Conservation (phyloP, 1,139 yeast species). For the Arxiozyma slooffiae region DNA sequence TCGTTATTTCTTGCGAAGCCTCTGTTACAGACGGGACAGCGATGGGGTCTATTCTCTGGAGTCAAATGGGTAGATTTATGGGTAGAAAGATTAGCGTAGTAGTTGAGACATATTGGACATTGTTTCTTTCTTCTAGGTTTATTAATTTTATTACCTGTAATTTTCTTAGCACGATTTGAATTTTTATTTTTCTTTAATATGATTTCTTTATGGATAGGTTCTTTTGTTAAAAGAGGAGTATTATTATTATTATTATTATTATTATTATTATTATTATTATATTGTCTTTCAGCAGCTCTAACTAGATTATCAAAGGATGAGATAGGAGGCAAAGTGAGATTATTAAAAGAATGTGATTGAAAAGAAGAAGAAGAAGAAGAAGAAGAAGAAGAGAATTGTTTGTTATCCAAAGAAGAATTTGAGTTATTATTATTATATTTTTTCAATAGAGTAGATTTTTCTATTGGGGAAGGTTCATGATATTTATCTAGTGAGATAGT, state of each 20-base stretch:
- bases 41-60: constrained; percentile 65
- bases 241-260: background rate
- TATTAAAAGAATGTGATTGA: background rate
- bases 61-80: constrained; percentile 75
- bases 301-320: constrained; percentile 23
- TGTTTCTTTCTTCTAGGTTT: constrained; percentile 67
- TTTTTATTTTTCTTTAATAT: background rate
- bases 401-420: background rate
- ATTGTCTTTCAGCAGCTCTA: constrained; percentile 17
- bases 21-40: constrained; percentile 66
- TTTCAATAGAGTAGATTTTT: constrained; percentile 5
- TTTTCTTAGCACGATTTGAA: background rate
- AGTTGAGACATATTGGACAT: constrained; percentile 72
- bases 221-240: background rate
- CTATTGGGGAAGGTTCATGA: constrained; percentile 10
- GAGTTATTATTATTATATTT: background rate
- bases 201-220: background rate
- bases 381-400: background rate
- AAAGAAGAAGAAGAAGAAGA: background rate
- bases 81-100: constrained; percentile 72
- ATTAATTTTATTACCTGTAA: constrained; percentile 4
- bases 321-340: constrained; percentile 20
- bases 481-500: constrained; percentile 8
- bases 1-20: constrained; percentile 89
- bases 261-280: background rate